Evolutionary conservation across 331 rosid genomes (phyloP).

Genomic region (Cydonia oblonga): DNA sequence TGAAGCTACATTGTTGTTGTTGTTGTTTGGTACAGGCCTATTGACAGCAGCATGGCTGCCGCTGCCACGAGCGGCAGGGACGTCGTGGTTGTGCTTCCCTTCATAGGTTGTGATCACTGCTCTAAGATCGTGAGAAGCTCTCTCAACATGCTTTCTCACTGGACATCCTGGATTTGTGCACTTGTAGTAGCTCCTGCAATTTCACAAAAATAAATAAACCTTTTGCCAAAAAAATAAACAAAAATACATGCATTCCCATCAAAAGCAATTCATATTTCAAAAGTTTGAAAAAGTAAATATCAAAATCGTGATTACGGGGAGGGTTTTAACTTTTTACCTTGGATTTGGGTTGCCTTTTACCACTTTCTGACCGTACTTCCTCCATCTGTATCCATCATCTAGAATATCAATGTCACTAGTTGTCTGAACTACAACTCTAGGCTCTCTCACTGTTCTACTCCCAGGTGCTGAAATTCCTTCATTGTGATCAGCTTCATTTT

Average conservation of each 20-base stretch:
- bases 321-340: slow-evolving; percentile 31
- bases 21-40: slow-evolving; percentile 34
- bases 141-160: slow-evolving; percentile 87
- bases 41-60: slow-evolving; percentile 48
- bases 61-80: slow-evolving; percentile 85
- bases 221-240: not conserved
- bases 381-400: slow-evolving; percentile 93
- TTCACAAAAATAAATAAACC: not conserved
- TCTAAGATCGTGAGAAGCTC: slow-evolving; percentile 78
- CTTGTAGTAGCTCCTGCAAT: slow-evolving; percentile 85
- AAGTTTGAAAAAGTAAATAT: too few species aligned
- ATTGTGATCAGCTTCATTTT: slow-evolving; percentile 50
- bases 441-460: slow-evolving; percentile 85
- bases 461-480: slow-evolving; percentile 68
- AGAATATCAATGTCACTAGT: slow-evolving; percentile 94
- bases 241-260: not conserved
- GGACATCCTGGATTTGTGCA: slow-evolving; percentile 84
- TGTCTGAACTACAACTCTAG: slow-evolving; percentile 94
- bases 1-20: slow-evolving; percentile 12
- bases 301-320: too few species aligned
- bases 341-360: slow-evolving; percentile 99
- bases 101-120: slow-evolving; percentile 96
- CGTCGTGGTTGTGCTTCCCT: slow-evolving; percentile 92
- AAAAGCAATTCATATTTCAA: not conserved
- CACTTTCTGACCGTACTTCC: slow-evolving; percentile 94